phyloP scores from a whole-genome alignment of 768 basidiomycete genomes.

The Naematelia encephala region DNA sequence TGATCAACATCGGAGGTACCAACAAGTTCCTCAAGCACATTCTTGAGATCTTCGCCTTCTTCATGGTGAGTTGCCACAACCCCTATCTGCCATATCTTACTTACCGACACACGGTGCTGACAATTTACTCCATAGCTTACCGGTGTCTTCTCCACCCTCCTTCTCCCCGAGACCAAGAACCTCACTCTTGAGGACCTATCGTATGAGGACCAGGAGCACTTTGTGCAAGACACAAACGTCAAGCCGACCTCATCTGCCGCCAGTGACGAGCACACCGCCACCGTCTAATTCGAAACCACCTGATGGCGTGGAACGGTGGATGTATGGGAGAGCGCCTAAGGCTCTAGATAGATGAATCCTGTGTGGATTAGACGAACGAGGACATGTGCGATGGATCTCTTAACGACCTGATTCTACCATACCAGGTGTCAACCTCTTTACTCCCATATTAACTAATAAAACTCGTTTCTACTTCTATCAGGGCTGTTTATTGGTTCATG shows the following conservation, averaged over 20 bases:
- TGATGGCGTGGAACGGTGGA: no score
- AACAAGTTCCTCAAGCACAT: conserved; percentile 47
- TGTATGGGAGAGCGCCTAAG: no score
- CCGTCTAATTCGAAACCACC: no score
- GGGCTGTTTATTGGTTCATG: no score
- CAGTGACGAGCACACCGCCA: background rate
- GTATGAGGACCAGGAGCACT: conserved; percentile 19
- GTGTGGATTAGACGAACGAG: no score
- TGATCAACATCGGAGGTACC: conserved; percentile 48
- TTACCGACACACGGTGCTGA: no score
- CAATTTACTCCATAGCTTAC: background rate
- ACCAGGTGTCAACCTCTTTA: no score
- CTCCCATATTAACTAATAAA: no score
- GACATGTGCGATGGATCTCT: no score
- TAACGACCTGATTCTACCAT: no score
- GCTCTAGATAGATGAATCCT: no score
- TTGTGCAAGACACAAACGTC: conserved; percentile 9
- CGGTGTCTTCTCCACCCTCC: conserved; percentile 26
- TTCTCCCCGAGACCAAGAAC: conserved; percentile 51
- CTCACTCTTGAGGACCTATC: conserved; percentile 27
- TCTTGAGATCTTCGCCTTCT: conserved; percentile 49
- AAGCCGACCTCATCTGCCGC: background rate
- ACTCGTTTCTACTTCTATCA: no score
- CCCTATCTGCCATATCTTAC: background rate
- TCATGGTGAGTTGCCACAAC: conserved; percentile 42